Percentiles rank a stretch among this genome's conserved stretches.
These are phyloP conservation scores for Grigorovia humatica DNA, from an alignment of 805 yeast species.

Conservation along the genomic window DNA sequence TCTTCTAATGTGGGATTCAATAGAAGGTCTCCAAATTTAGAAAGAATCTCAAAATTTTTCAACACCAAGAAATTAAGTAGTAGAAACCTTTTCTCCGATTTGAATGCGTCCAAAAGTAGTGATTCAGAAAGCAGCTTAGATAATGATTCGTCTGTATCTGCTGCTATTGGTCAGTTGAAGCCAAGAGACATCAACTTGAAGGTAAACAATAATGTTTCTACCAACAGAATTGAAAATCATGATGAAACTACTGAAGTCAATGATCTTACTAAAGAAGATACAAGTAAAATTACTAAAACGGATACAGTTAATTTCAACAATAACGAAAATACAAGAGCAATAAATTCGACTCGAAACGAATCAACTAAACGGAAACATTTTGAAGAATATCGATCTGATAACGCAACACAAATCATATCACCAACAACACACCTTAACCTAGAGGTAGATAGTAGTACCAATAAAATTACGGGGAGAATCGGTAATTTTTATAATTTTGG, in stretches of 20 bases:
- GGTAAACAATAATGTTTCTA: background rate
- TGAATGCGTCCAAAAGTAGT: slow-evolving; percentile 5
- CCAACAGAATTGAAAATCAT: background rate
- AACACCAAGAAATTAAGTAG: slow-evolving; percentile 11
- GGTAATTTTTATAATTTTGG: background rate
- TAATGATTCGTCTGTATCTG: background rate
- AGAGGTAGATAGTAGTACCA: background rate
- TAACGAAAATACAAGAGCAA: background rate
- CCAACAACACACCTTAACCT: background rate
- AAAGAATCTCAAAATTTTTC: slow-evolving; percentile 18
- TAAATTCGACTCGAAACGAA: background rate
- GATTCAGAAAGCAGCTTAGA: background rate
- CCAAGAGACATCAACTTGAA: background rate
- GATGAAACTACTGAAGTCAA: background rate
- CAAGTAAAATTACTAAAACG: background rate
- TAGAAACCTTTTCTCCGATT: slow-evolving; percentile 7
- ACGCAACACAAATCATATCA: background rate
- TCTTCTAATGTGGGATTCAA: slow-evolving; percentile 4
- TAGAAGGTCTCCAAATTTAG: slow-evolving; percentile 21
- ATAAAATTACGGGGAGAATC: background rate
- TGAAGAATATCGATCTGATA: background rate
- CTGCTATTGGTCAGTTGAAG: no score
- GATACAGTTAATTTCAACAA: background rate
- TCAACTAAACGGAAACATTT: background rate
- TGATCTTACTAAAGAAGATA: background rate